Conservation (phyloP, 1,284 basidiomycete genomes). For the Malassezia brasiliensis region DNA sequence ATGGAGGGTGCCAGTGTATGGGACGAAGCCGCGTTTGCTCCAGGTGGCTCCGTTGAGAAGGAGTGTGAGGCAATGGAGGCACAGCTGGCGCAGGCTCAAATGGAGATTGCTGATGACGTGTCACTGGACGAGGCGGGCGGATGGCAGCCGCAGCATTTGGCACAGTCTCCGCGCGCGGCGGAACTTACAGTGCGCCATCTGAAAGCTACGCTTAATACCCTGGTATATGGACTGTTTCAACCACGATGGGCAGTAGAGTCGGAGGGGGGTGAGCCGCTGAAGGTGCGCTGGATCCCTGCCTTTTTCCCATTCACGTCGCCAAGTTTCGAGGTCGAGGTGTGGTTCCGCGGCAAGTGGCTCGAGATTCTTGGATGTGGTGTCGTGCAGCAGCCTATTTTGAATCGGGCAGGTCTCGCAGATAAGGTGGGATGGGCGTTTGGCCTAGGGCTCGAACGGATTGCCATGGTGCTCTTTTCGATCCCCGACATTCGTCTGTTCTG, state of each 20-base stretch:
- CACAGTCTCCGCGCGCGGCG: conserved; percentile 50
- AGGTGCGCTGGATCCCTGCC: conserved; percentile 92
- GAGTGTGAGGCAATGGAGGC: conserved; percentile 58
- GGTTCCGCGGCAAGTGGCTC: conserved; percentile 91
- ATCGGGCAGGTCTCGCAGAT: conserved; percentile 57
- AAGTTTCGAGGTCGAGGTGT: conserved; percentile 94
- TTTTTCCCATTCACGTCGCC: conserved; percentile 97
- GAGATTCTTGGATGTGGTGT: conserved; percentile 94
- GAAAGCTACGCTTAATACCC: conserved; percentile 79
- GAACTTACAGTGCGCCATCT: conserved; percentile 67
- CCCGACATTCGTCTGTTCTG: conserved; percentile 99
- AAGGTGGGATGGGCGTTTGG: conserved; percentile 98
- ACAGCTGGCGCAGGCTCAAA: conserved; percentile 52
- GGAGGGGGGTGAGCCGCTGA: conserved; percentile 57
- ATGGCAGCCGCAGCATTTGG: conserved; percentile 67
- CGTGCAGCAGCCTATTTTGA: conserved; percentile 75
- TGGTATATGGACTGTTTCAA: conserved; percentile 72
- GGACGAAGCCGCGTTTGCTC: conserved; percentile 48
- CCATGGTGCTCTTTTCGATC: conserved; percentile 94
- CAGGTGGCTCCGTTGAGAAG: conserved; percentile 49
- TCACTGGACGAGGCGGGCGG: conserved; percentile 64
- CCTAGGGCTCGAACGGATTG: conserved; percentile 89
- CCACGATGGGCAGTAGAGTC: conserved; percentile 47
- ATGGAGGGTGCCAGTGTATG: conserved; percentile 89
- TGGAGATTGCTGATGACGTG: conserved; percentile 76